Percentiles rank a stretch among this genome's conserved stretches.
Conservation (phyloP, 2,329 filamentous ascomycete genomes). For the Fusarium tupiense region DNA sequence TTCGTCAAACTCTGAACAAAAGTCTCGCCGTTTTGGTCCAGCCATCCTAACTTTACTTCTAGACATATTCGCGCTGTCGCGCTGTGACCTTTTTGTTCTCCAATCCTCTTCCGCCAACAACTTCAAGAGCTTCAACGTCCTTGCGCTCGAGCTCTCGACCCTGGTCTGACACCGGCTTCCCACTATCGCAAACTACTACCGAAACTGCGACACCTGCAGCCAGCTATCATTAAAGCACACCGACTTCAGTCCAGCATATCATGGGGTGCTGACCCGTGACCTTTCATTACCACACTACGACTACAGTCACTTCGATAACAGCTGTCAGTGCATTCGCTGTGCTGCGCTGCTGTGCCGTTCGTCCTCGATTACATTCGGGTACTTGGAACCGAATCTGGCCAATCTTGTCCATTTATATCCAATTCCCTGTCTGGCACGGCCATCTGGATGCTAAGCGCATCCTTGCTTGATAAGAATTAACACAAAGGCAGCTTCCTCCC, state of each 20-base stretch:
- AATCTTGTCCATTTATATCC: conserved; percentile 23
- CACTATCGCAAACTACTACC: conserved; percentile 40
- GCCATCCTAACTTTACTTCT: conserved; percentile 29
- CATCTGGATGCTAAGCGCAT: conserved; percentile 10
- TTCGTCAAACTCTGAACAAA: conserved; percentile 14
- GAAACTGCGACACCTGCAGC: conserved; percentile 36
- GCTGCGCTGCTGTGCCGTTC: not conserved
- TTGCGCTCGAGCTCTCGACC: conserved; percentile 31
- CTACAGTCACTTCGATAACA: conserved; percentile 24
- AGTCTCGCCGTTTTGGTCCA: conserved; percentile 2
- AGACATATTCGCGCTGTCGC: conserved; percentile 16
- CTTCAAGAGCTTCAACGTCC: not conserved
- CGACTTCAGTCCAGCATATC: conserved; percentile 38
- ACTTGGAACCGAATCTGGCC: conserved; percentile 6
- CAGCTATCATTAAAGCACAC: conserved; percentile 33
- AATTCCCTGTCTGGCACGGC: conserved; percentile 20
- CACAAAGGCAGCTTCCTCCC: conserved; percentile 32
- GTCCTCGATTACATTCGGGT: conserved; percentile 3
- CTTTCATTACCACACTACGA: conserved; percentile 30
- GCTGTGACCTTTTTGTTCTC: conserved; percentile 1
- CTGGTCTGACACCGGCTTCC: conserved; percentile 28
- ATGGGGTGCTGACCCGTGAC: conserved; percentile 42
- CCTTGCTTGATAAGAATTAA: conserved; percentile 26
- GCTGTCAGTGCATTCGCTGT: conserved; percentile 3
- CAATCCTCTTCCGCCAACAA: conserved; percentile 6